A percentile compares a stretch with the other conserved stretches of the same genome.
Evolutionary conservation across 345 rosid genomes (phyloP).

Genomic region (Syzygium aromaticum): DNA sequence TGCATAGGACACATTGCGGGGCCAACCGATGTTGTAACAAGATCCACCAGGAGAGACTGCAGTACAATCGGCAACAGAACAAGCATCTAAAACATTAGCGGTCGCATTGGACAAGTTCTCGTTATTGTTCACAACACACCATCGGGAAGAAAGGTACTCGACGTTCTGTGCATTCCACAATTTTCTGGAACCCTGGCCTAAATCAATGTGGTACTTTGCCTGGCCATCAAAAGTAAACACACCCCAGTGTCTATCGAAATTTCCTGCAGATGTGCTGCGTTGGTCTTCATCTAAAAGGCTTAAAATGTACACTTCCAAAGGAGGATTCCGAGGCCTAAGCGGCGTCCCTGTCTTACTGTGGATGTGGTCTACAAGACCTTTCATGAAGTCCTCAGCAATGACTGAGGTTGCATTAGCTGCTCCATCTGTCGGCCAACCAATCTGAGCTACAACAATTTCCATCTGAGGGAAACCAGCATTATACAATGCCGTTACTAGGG

Average conservation of each 20-base stretch:
- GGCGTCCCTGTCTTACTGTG: constrained; percentile 53
- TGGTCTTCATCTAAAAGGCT: constrained; percentile 82
- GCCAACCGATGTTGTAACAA: constrained; percentile 70
- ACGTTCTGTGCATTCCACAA: constrained; percentile 58
- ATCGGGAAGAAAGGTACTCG: constrained; percentile 62
- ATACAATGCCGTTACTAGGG: constrained; percentile 52
- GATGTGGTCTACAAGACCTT: constrained; percentile 55
- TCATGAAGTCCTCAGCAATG: constrained; percentile 49
- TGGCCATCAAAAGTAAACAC: constrained; percentile 91
- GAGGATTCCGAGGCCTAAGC: constrained; percentile 43
- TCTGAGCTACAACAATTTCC: constrained; percentile 53
- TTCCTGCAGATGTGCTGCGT: constrained; percentile 42
- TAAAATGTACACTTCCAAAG: constrained; percentile 51
- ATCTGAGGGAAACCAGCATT: constrained; percentile 53
- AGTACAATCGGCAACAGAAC: constrained; percentile 64
- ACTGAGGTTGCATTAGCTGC: constrained; percentile 56
- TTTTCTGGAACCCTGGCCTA: constrained; percentile 49
- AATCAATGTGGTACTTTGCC: constrained; percentile 57
- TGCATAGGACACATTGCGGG: constrained; percentile 71
- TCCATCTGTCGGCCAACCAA: constrained; percentile 98
- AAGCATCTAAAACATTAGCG: constrained; percentile 50
- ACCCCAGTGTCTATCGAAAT: constrained; percentile 91
- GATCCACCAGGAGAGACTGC: constrained; percentile 66
- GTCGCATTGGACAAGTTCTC: constrained; percentile 64
- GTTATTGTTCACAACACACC: constrained; percentile 85